These are phyloP conservation scores for Alloteropsis semialata DNA, from an alignment of 176 grass and related monocot genomes.

Conservation along the genomic window DNA sequence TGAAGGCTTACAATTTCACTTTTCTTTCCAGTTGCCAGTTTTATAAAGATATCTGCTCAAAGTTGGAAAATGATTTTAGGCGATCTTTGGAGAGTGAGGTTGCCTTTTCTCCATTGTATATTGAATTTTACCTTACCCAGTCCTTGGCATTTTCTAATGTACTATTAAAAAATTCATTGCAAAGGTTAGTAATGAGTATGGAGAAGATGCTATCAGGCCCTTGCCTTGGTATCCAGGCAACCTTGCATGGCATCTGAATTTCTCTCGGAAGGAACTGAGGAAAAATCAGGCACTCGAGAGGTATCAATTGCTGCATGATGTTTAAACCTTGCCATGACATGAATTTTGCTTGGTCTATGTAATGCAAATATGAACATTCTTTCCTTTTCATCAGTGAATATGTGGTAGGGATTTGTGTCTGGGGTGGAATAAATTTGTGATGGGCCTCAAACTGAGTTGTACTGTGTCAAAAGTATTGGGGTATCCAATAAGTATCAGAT, in stretches of 20 bases:
- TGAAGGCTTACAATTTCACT: slow-evolving; percentile 1
- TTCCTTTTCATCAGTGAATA: background rate
- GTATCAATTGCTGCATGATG: slow-evolving; percentile 39
- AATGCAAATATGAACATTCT: background rate
- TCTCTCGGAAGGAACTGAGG: slow-evolving; percentile 87
- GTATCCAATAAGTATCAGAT: background rate
- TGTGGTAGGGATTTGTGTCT: background rate
- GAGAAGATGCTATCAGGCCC: slow-evolving; percentile 68
- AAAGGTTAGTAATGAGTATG: slow-evolving; percentile 69
- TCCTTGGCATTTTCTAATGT: slow-evolving; percentile 2
- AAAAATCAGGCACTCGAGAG: slow-evolving; percentile 85
- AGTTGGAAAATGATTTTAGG: slow-evolving; percentile 71
- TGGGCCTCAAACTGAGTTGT: background rate
- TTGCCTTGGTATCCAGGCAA: slow-evolving; percentile 90
- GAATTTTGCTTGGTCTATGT: background rate
- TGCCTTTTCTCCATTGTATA: slow-evolving; percentile 4
- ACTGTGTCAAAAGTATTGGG: background rate
- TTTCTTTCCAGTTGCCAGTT: slow-evolving; percentile 68
- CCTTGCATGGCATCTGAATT: slow-evolving; percentile 96
- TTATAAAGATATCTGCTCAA: slow-evolving; percentile 65
- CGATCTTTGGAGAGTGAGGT: slow-evolving; percentile 74
- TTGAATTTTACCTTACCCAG: background rate
- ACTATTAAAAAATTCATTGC: slow-evolving; percentile 1
- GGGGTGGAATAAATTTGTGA: background rate
- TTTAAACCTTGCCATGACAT: slow-evolving; percentile 13